Evolutionary conservation across 2,329 filamentous ascomycete genomes (phyloP).

Genomic region (Dactylellina cionopaga): DNA sequence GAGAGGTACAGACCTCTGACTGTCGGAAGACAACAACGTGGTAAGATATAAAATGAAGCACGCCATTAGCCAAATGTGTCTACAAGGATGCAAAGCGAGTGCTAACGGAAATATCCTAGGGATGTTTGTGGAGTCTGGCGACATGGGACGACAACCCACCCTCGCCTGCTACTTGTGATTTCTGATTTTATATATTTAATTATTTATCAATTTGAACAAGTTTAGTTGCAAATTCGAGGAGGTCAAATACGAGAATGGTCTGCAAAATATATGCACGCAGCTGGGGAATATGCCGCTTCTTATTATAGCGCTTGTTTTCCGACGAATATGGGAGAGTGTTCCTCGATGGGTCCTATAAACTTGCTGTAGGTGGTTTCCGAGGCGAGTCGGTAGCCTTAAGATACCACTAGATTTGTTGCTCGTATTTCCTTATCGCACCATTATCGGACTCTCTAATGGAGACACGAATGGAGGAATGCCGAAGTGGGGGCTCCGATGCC

Average conservation of each 20-base stretch:
- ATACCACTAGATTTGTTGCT: too few relatives aligned
- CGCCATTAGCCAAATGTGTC: slow-evolving; percentile 27
- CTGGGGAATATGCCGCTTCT: slow-evolving; percentile 1
- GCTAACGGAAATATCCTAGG: background rate
- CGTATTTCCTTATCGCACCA: background rate
- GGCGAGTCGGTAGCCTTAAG: slow-evolving; percentile 1
- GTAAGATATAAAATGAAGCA: slow-evolving; percentile 34
- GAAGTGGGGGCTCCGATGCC: slow-evolving; percentile 11
- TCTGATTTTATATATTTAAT: too few relatives aligned
- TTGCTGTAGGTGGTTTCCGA: background rate
- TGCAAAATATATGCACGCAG: background rate
- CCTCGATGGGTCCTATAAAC: background rate
- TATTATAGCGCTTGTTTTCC: slow-evolving; percentile 9
- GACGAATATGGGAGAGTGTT: background rate
- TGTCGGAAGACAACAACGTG: slow-evolving; percentile 17
- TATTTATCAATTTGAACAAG: too few relatives aligned
- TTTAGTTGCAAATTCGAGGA: too few relatives aligned
- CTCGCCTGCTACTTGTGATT: too few relatives aligned
- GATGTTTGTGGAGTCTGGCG: too few relatives aligned
- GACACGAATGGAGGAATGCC: background rate
- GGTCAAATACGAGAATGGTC: slow-evolving; percentile 27
- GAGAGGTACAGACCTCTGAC: background rate
- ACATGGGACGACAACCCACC: too few relatives aligned
- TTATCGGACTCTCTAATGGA: background rate
- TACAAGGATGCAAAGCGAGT: slow-evolving; percentile 13